Evolutionary conservation across 2,329 filamentous ascomycete species (phyloP).

Genomic region (Colletotrichum sp.): DNA sequence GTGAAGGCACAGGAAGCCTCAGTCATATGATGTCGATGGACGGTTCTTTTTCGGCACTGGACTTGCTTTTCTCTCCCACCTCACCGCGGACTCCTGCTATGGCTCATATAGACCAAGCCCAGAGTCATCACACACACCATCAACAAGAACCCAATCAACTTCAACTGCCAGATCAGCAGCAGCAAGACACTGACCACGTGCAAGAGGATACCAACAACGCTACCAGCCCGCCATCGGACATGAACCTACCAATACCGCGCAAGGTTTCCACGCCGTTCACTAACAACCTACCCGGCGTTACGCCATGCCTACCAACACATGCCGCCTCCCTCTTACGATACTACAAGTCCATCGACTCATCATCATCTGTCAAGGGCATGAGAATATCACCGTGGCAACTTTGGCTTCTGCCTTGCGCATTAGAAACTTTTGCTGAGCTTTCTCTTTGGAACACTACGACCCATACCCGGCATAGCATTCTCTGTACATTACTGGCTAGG

Average conservation of each 20-base stretch:
- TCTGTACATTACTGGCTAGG: conserved; percentile 44
- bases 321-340: conserved; percentile 31
- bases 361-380: conserved; percentile 32
- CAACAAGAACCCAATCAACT: neutral
- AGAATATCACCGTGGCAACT: conserved; percentile 49
- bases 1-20: neutral
- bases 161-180: neutral
- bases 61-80: neutral
- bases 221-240: neutral
- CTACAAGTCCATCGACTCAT: conserved; percentile 33
- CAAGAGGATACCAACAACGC: neutral
- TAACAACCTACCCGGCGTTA: neutral
- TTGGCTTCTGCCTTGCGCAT: conserved; percentile 44
- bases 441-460: conserved; percentile 43
- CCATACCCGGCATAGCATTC: conserved; percentile 39
- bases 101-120: neutral
- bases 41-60: neutral
- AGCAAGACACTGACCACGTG: neutral
- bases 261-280: neutral
- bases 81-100: neutral
- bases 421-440: conserved; percentile 45
- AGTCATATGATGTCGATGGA: neutral
- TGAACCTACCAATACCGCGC: neutral
- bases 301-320: conserved; percentile 17
- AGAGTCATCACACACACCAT: neutral